These are phyloP conservation scores for Suillus brevipes DNA, from an alignment of 768 basidiomycete species.

Conservation along the genomic window DNA sequence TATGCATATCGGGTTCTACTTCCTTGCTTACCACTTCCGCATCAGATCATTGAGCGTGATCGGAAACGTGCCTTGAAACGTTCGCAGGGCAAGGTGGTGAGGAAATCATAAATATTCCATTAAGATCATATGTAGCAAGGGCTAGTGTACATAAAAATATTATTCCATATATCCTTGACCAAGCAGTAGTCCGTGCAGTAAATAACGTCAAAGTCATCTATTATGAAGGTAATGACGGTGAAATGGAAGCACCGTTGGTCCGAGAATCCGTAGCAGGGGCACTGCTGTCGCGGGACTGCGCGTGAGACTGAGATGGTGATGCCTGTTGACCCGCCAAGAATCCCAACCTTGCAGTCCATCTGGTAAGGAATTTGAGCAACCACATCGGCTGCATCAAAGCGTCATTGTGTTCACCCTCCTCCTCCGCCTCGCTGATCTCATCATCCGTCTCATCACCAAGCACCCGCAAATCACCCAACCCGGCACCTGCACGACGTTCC, in stretches of 20 bases:
- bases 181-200: not conserved
- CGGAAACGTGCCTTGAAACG: slow-evolving; percentile 72
- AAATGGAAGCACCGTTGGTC: not conserved
- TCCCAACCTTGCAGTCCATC: slow-evolving; percentile 70
- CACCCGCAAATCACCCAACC: slow-evolving; percentile 15
- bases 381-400: slow-evolving; percentile 70
- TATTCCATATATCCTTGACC: slow-evolving; percentile 2
- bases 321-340: slow-evolving; percentile 30
- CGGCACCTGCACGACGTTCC: slow-evolving; percentile 43
- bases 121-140: not conserved
- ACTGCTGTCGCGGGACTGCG: not conserved
- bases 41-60: slow-evolving; percentile 70
- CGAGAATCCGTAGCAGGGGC: not conserved
- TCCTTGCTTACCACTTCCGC: slow-evolving; percentile 2
- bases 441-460: slow-evolving; percentile 31
- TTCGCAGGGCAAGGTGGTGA: slow-evolving; percentile 62
- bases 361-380: slow-evolving; percentile 74
- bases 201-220: not conserved
- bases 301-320: not conserved
- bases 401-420: slow-evolving; percentile 28
- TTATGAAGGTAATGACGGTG: not conserved
- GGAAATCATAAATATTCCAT: slow-evolving; percentile 40
- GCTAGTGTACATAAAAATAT: not conserved
- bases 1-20: slow-evolving; percentile 1
- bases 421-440: slow-evolving; percentile 30